Conservation (phyloP, 2,329 filamentous ascomycete genomes). For the Aspergillus novoparasiticus region DNA sequence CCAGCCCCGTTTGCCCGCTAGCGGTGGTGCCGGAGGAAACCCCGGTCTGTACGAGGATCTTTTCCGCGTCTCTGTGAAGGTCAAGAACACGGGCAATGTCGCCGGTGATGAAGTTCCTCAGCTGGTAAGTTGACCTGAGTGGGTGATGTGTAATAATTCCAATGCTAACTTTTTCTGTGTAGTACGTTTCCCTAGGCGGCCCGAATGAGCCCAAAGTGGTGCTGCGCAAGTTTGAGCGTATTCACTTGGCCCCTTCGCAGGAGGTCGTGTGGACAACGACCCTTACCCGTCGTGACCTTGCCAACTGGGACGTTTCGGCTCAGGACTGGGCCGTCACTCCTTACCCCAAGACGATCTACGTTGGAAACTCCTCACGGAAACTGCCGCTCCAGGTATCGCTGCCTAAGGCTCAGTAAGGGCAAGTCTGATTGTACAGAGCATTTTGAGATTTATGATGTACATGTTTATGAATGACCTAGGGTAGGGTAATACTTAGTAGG, state of each 20-base stretch:
- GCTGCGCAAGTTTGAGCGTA: slow-evolving; percentile 79
- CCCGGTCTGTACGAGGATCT: slow-evolving; percentile 55
- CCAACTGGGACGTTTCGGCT: slow-evolving; percentile 77
- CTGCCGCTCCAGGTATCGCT: slow-evolving; percentile 51
- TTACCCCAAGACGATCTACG: slow-evolving; percentile 61
- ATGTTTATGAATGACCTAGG: slow-evolving; percentile 3
- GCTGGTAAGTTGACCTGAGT: slow-evolving; percentile 35
- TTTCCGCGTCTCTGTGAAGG: slow-evolving; percentile 51
- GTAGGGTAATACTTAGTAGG: background rate
- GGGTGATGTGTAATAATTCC: background rate
- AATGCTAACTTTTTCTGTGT: slow-evolving; percentile 12
- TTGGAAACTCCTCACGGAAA: slow-evolving; percentile 62
- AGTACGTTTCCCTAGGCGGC: slow-evolving; percentile 78
- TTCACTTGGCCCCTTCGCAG: slow-evolving; percentile 71
- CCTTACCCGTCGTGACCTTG: slow-evolving; percentile 77
- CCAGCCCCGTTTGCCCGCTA: slow-evolving; percentile 59
- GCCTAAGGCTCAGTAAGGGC: slow-evolving; percentile 28
- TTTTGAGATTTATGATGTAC: slow-evolving; percentile 8
- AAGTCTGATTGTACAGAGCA: slow-evolving; percentile 9
- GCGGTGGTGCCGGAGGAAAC: slow-evolving; percentile 63
- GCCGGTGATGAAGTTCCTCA: slow-evolving; percentile 57
- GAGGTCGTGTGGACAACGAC: slow-evolving; percentile 67
- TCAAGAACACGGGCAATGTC: slow-evolving; percentile 55
- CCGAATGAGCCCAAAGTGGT: slow-evolving; percentile 66
- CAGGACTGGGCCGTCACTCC: slow-evolving; percentile 79